Conservation (phyloP, 441 rosid genomes). For the Theobroma grandiflorum region DNA sequence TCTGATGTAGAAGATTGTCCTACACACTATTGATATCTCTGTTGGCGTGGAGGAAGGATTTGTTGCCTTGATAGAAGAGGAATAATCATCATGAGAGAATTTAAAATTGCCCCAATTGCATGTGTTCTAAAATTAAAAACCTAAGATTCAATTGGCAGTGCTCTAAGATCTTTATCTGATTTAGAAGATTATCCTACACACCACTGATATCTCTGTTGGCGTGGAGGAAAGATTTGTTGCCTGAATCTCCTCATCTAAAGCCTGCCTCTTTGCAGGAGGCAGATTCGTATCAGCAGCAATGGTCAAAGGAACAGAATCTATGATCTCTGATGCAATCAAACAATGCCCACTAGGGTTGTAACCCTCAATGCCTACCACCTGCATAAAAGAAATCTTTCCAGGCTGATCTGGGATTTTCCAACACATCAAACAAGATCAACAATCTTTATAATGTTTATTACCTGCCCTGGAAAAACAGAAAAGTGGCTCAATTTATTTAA, state of each 20-base stretch:
- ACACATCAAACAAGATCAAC: constrained; percentile 21
- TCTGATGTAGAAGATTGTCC: constrained; percentile 28
- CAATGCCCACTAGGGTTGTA: constrained; percentile 98
- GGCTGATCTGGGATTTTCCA: constrained; percentile 29
- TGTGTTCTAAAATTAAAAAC: no score
- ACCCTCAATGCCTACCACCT: constrained; percentile 94
- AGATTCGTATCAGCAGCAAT: constrained; percentile 42
- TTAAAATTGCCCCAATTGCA: no score
- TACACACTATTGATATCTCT: constrained; percentile 75
- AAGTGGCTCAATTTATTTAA: constrained; percentile 71
- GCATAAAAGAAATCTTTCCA: constrained; percentile 36
- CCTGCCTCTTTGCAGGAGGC: constrained; percentile 85
- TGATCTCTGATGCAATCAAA: constrained; percentile 79
- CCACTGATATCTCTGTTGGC: constrained; percentile 67
- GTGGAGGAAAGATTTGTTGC: constrained; percentile 42
- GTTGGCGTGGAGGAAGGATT: constrained; percentile 38
- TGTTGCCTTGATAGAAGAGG: constrained; percentile 30
- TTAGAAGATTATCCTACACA: constrained; percentile 42
- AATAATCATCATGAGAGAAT: no score
- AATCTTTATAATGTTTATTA: constrained; percentile 38
- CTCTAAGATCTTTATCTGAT: constrained; percentile 13
- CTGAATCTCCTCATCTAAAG: constrained; percentile 61
- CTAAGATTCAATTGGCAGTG: no score
- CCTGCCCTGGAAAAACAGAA: constrained; percentile 99
- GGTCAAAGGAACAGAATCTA: constrained; percentile 73